phyloP scores from a whole-genome alignment of 768 basidiomycete genomes.

The Rhodocollybia butyracea region DNA sequence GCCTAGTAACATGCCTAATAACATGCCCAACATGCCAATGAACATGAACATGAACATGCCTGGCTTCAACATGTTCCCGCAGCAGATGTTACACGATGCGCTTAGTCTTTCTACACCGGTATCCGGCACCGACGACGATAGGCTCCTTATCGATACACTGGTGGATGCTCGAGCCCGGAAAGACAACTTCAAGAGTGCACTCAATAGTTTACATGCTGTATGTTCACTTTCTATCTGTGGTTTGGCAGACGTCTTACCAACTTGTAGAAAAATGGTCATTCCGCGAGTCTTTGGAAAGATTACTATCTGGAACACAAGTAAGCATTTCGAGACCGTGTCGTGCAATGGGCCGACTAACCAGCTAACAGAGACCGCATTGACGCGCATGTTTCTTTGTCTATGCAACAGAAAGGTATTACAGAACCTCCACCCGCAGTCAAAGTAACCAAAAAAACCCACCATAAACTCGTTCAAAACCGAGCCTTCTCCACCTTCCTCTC shows the following conservation, averaged over 20 bases:
- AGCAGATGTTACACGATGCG: slow-evolving; percentile 56
- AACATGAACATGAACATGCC: slow-evolving; percentile 23
- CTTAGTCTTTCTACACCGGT: slow-evolving; percentile 50
- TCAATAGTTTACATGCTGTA: slow-evolving; percentile 69
- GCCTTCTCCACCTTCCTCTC: slow-evolving; percentile 20
- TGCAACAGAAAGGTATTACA: slow-evolving; percentile 20
- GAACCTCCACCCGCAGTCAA: slow-evolving; percentile 23
- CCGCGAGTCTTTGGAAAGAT: slow-evolving; percentile 73
- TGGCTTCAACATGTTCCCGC: slow-evolving; percentile 41
- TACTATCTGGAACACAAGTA: slow-evolving; percentile 76
- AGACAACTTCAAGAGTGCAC: slow-evolving; percentile 58
- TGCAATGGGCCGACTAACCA: no score
- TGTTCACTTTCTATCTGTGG: slow-evolving; percentile 17
- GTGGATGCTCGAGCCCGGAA: slow-evolving; percentile 35
- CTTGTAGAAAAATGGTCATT: slow-evolving; percentile 43
- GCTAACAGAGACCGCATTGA: slow-evolving; percentile 59
- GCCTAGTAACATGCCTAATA: slow-evolving; percentile 24
- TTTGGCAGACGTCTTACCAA: slow-evolving; percentile 6
- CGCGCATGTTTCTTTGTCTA: slow-evolving; percentile 26
- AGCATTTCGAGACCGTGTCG: no score
- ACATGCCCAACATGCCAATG: slow-evolving; percentile 24
- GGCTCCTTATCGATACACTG: slow-evolving; percentile 50
- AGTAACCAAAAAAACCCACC: slow-evolving; percentile 39
- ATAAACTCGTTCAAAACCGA: slow-evolving; percentile 36
- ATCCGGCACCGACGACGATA: slow-evolving; percentile 54